These are phyloP conservation scores for Wickerhamomyces hampshirensis DNA, from an alignment of 805 yeast genomes.

Conservation along the genomic window DNA sequence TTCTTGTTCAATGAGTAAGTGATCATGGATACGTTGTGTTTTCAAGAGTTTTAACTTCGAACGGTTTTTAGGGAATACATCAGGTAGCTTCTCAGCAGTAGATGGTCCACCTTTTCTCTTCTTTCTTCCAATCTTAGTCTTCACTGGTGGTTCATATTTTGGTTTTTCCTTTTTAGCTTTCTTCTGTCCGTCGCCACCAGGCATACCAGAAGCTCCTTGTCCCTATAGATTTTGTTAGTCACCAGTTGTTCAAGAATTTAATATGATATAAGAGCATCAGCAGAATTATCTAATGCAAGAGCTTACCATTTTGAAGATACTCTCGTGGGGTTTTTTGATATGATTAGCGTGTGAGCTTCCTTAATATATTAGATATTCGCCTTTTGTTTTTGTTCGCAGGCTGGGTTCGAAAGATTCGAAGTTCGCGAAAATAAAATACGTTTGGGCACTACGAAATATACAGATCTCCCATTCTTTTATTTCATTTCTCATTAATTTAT, in stretches of 20 bases:
- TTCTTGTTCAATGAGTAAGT: constrained; percentile 89
- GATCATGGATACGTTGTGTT: constrained; percentile 96
- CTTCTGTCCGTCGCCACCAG: constrained; percentile 46
- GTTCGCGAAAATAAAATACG: background rate
- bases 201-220: constrained; percentile 50
- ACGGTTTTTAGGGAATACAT: constrained; percentile 86
- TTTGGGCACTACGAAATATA: too few relatives aligned
- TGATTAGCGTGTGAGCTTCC: too few relatives aligned
- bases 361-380: too few relatives aligned
- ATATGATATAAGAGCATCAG: background rate
- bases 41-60: constrained; percentile 87
- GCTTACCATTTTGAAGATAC: background rate
- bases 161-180: constrained; percentile 82
- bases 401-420: background rate
- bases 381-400: background rate
- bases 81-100: constrained; percentile 78
- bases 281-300: background rate
- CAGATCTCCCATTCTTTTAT: too few relatives aligned
- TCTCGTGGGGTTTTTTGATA: too few relatives aligned
- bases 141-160: constrained; percentile 97
- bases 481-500: constrained; percentile 1
- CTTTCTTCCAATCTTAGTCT: constrained; percentile 88
- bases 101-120: constrained; percentile 88
- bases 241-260: background rate
- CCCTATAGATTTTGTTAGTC: constrained; percentile 30